These are phyloP conservation scores for Lipomyces mesembrius DNA, from an alignment of 805 yeast genomes.

Conservation along the genomic window DNA sequence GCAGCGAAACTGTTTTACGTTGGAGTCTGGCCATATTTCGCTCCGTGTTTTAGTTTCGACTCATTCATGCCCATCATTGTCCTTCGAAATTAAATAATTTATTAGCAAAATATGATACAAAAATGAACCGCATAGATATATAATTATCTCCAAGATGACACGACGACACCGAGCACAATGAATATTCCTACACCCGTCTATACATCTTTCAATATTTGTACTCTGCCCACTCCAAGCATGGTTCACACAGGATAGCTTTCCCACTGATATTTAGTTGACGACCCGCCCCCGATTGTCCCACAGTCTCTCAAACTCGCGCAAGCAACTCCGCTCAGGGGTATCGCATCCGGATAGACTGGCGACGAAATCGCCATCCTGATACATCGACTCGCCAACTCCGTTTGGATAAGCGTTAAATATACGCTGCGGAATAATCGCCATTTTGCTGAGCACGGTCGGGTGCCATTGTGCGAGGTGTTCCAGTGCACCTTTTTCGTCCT, in stretches of 20 bases:
- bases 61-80: no score
- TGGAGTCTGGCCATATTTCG: no score
- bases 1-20: no score
- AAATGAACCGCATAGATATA: neutral
- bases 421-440: slow-evolving; percentile 72
- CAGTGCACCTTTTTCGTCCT: slow-evolving; percentile 59
- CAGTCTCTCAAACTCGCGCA: slow-evolving; percentile 34
- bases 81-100: neutral
- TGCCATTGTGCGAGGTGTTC: slow-evolving; percentile 92
- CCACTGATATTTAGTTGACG: slow-evolving; percentile 4
- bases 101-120: neutral
- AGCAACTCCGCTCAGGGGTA: slow-evolving; percentile 33
- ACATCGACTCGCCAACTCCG: slow-evolving; percentile 40
- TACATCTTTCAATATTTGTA: neutral
- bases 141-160: neutral
- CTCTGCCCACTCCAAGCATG: neutral
- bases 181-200: neutral
- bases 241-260: no score
- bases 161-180: neutral
- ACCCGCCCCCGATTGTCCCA: slow-evolving; percentile 36
- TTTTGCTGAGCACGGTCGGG: slow-evolving; percentile 72
- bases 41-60: no score
- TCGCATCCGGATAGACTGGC: slow-evolving; percentile 38
- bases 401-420: slow-evolving; percentile 50
- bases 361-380: slow-evolving; percentile 46